Percentiles rank a stretch among this genome's conserved stretches.
Evolutionary conservation across 805 yeast genomes (phyloP).

Genomic region (Yamadazyma insecticola): DNA sequence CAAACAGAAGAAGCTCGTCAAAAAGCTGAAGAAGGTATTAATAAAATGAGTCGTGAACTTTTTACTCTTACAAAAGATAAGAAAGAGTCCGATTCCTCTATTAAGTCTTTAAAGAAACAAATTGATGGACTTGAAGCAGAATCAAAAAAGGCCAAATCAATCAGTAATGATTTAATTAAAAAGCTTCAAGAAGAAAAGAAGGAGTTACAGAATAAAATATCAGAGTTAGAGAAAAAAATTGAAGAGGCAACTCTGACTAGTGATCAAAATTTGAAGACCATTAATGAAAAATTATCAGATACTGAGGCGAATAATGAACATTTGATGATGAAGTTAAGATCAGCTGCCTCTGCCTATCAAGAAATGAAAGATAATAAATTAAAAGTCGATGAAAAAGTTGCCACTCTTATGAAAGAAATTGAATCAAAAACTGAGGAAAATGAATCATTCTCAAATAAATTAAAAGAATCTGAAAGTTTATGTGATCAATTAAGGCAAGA

Average conservation of each 20-base stretch:
- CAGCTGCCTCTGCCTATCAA: constrained; percentile 34
- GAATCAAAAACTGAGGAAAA: constrained; percentile 12
- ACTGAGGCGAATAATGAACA: constrained; percentile 29
- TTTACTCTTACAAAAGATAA: constrained; percentile 60
- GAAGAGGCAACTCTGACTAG: constrained; percentile 16
- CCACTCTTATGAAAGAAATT: constrained; percentile 11
- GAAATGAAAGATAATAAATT: constrained; percentile 20
- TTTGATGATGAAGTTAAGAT: constrained; percentile 38
- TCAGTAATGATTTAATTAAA: constrained; percentile 16
- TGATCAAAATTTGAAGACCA: constrained; percentile 12
- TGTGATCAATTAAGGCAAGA: constrained; percentile 4
- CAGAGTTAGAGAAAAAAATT: constrained; percentile 16
- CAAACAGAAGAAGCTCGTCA: constrained; percentile 41
- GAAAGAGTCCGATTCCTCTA: constrained; percentile 42
- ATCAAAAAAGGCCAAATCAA: constrained; percentile 27
- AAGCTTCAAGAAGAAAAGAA: constrained; percentile 19
- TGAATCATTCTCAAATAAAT: background rate
- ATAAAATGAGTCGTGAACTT: constrained; percentile 84
- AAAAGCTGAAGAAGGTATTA: constrained; percentile 81
- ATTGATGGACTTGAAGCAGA: constrained; percentile 22
- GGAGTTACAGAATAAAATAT: constrained; percentile 19
- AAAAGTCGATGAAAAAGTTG: constrained; percentile 12
- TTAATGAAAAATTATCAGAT: constrained; percentile 21
- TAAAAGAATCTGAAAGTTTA: constrained; percentile 8
- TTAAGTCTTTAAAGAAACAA: constrained; percentile 42